Base-by-base conservation (phyloP, 2,329 filamentous ascomycete genomes). In the Diaporthe sp. region DNA sequence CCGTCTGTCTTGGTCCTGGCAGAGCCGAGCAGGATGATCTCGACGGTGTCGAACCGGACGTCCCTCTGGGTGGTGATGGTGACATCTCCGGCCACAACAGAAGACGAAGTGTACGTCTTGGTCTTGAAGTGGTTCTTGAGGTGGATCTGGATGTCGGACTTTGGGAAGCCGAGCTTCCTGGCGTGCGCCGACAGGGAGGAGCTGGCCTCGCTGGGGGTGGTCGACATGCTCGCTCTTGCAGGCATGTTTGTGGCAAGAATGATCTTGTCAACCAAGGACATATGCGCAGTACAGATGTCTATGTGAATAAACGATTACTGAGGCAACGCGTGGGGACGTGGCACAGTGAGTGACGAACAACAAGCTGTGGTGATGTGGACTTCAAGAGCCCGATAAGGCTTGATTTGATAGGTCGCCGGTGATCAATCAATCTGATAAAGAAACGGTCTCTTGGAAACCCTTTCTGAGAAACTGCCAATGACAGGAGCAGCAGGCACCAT, bases 41-140 rank as follows among this genome's bases (percentile, higher is more conserved):
- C 87, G 71, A 91, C 81, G 46, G 81, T 80, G 79, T 90, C 87
- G 81, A 90, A 91, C 31, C 82, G 83, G 25, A 86, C 85, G 78
- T 90, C 86, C 65, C 84, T 84, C 58, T 81, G 81, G 13, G 87
- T 82, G 49, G 81, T 85, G 80, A 92, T 85, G 74, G 84, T 81
- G 76, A 88, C 88, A 57, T 86, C 83, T 72, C 90, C 90, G 13
- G 85, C 83, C 67, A 92, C 83, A 76, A 85, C 82, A 19, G 88
- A 89, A n/a, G 86, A 86, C 0, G 89, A 88, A 6, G 88, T 90
- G 82, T 91, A 92, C 62, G 90, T 85, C 81, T 89, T 90, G 80
- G 88, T 86, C 77, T 79, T 85, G 82, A 86, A 90, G 84, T 91
- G 88, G 81, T 88, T 85, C 79, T 89, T 84, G 71, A 92, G 84